These are phyloP conservation scores for Aspergillus puulaauensis DNA, from an alignment of 2,329 filamentous ascomycete genomes.

Conservation along the genomic window DNA sequence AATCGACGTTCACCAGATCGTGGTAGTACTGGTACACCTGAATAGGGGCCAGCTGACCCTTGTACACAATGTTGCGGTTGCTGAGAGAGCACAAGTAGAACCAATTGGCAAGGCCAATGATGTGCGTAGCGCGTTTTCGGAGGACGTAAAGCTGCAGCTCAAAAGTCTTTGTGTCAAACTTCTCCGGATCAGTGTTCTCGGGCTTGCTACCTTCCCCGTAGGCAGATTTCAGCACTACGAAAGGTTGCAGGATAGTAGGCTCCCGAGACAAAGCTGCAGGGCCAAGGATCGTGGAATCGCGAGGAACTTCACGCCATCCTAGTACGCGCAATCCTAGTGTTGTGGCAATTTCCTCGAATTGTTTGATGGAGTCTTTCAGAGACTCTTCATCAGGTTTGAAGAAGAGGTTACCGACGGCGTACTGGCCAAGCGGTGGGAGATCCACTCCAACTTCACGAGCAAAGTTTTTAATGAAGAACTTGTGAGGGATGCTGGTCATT, in stretches of 20 bases:
- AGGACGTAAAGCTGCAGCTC: conserved; percentile 93
- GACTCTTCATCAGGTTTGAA: conserved; percentile 95
- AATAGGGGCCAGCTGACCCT: conserved; percentile 88
- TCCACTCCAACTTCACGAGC: conserved; percentile 85
- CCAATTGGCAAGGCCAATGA: conserved; percentile 95
- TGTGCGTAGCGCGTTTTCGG: conserved; percentile 91
- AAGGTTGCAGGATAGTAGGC: conserved; percentile 92
- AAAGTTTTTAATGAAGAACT: conserved; percentile 98
- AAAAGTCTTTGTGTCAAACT: conserved; percentile 82
- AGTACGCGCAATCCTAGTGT: conserved; percentile 84
- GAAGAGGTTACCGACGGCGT: conserved; percentile 96
- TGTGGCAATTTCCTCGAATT: conserved; percentile 92
- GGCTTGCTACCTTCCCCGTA: conserved; percentile 82
- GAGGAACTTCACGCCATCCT: conserved; percentile 93
- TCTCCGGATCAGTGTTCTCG: conserved; percentile 71
- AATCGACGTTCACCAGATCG: conserved; percentile 94
- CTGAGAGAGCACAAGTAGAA: conserved; percentile 96
- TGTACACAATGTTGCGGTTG: conserved; percentile 99
- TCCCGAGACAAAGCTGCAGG: conserved; percentile 91
- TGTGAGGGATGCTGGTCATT: conserved; percentile 98
- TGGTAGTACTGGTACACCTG: conserved; percentile 99
- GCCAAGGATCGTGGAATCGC: conserved; percentile 88
- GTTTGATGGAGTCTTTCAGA: conserved; percentile 83
- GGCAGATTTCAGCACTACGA: conserved; percentile 81
- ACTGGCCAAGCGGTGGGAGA: conserved; percentile 85